Evolutionary conservation across 225 moss, liverwort and hornwort genomes (phyloP).

Genomic region (Antitrichia curtipendula): DNA sequence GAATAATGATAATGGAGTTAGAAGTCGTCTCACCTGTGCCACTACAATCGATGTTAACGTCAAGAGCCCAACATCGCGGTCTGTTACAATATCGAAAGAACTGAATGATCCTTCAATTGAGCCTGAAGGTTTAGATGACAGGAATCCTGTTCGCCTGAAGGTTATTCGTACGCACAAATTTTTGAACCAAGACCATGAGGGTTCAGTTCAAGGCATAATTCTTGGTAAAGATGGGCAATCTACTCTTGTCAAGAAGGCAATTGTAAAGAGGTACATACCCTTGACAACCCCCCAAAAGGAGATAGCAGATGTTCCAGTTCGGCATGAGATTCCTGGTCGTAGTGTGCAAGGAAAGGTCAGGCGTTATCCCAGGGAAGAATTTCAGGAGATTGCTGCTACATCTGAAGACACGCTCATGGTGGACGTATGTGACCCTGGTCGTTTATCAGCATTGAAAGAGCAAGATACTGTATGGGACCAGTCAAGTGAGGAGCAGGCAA

Average conservation of each 20-base stretch:
- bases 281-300: background rate
- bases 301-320: background rate
- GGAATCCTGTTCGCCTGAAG: background rate
- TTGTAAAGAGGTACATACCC: constrained; percentile 11
- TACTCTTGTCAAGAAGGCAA: constrained; percentile 2
- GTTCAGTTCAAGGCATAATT: background rate
- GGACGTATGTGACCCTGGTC: background rate
- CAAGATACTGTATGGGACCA: background rate
- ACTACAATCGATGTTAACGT: background rate
- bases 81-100: background rate
- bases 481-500: background rate
- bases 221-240: background rate
- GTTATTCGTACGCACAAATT: background rate
- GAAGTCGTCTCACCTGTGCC: background rate
- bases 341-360: background rate
- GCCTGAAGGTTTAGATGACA: background rate
- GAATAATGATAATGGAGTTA: background rate
- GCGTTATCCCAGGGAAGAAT: background rate
- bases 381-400: background rate
- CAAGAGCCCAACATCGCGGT: background rate
- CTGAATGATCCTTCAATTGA: background rate
- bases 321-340: background rate
- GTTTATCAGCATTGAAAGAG: background rate
- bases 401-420: background rate
- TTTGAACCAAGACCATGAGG: background rate